A percentile compares a stretch with the other conserved stretches of the same genome.
Conservation (phyloP, 2,329 filamentous ascomycete genomes). For the Westerdykella sp. region DNA sequence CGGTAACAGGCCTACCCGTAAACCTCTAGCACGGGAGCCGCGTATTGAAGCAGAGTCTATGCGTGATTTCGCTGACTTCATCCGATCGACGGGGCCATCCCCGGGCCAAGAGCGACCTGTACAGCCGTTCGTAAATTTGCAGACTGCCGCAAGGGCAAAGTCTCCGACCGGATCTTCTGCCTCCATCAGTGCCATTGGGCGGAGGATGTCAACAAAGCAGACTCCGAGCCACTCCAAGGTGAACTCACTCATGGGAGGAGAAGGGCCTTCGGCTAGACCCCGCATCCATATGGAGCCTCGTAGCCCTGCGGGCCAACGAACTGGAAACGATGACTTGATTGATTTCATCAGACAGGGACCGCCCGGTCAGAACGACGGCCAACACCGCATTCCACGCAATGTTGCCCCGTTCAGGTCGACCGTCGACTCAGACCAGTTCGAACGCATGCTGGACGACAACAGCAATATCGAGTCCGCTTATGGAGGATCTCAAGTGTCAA, state of each 20-base stretch:
- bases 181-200: slow-evolving; percentile 20
- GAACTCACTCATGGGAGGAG: slow-evolving; percentile 5
- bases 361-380: slow-evolving; percentile 51
- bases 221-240: slow-evolving; percentile 12
- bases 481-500: slow-evolving; percentile 29
- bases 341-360: slow-evolving; percentile 92
- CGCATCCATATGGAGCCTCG: slow-evolving; percentile 49
- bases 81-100: slow-evolving; percentile 68
- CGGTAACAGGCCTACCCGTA: slow-evolving; percentile 1
- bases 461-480: slow-evolving; percentile 30
- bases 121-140: slow-evolving; percentile 30
- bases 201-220: slow-evolving; percentile 22
- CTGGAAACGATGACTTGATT: slow-evolving; percentile 74
- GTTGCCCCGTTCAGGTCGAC: slow-evolving; percentile 80
- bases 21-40: slow-evolving; percentile 60
- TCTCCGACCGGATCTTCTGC: slow-evolving; percentile 17
- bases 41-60: slow-evolving; percentile 64
- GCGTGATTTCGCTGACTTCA: slow-evolving; percentile 82
- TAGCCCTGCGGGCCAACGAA: slow-evolving; percentile 60
- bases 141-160: slow-evolving; percentile 10
- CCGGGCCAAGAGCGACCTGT: slow-evolving; percentile 26
- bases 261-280: slow-evolving; percentile 21
- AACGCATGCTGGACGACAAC: slow-evolving; percentile 30
- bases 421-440: slow-evolving; percentile 77
- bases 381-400: slow-evolving; percentile 70